phyloP scores from a whole-genome alignment of 2,329 filamentous ascomycete genomes.

The Dothidotthia symphoricarpi region DNA sequence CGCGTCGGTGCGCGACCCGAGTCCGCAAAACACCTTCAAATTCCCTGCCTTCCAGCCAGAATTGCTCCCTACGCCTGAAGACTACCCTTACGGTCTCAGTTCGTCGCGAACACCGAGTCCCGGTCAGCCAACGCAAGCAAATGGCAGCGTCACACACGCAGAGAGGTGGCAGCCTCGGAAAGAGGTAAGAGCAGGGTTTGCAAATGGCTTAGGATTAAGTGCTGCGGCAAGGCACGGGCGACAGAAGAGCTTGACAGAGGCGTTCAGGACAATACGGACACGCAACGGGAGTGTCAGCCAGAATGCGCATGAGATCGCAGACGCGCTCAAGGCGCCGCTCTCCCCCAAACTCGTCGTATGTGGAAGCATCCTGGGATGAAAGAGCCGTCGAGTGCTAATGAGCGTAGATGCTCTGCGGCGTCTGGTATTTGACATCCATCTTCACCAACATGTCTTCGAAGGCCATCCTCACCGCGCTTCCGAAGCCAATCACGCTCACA shows the following conservation, averaged over 20 bases:
- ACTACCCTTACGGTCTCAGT: slow-evolving; percentile 35
- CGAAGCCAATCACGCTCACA: slow-evolving; percentile 87
- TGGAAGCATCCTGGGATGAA: slow-evolving; percentile 23
- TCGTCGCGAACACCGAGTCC: slow-evolving; percentile 38
- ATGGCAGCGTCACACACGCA: slow-evolving; percentile 35
- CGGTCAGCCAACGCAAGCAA: slow-evolving; percentile 20
- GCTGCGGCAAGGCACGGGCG: slow-evolving; percentile 56
- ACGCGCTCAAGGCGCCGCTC: slow-evolving; percentile 84
- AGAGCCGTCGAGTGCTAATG: slow-evolving; percentile 23
- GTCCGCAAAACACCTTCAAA: slow-evolving; percentile 42
- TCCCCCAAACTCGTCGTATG: slow-evolving; percentile 83
- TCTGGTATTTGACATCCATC: slow-evolving; percentile 95
- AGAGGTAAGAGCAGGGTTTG: slow-evolving; percentile 50
- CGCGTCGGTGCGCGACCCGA: slow-evolving; percentile 29
- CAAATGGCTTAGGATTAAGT: slow-evolving; percentile 38
- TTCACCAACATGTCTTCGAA: slow-evolving; percentile 98
- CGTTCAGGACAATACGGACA: slow-evolving; percentile 77
- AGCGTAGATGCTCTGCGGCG: slow-evolving; percentile 71
- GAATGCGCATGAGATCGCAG: slow-evolving; percentile 89
- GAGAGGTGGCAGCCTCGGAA: slow-evolving; percentile 64
- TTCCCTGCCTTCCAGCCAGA: slow-evolving; percentile 49
- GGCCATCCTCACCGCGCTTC: slow-evolving; percentile 87
- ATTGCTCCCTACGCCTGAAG: slow-evolving; percentile 40
- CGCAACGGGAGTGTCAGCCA: slow-evolving; percentile 84
- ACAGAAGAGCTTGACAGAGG: slow-evolving; percentile 86